Evolutionary conservation across 2,329 filamentous ascomycete species (phyloP), one percentile per base, ranked within the genome.

Genomic region (Diplodia seriata): DNA sequence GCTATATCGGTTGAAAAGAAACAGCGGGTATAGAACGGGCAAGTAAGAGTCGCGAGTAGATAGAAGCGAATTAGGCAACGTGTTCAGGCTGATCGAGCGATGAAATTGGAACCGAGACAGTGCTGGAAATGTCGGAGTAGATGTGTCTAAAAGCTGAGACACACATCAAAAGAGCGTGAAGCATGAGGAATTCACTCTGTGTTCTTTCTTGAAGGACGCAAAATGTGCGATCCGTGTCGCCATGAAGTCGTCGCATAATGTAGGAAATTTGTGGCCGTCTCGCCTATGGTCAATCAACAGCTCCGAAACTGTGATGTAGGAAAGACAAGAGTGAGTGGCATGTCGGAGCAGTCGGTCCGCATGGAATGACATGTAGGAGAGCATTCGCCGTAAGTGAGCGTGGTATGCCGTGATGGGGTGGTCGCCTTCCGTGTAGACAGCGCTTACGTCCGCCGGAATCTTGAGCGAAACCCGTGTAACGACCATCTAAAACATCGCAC

Each of bases 401-500:
- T 53, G 15, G 31, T 53, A 33, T 62, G 57, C 57, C 40, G 26
- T 62, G 18, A 36, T 31, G 43, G 29, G 43, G 31, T 53, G 47
- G 43, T 63, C 31, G 47, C 40, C 23, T 31, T 8, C n/a, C n/a
- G n/a, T 47, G 43, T 20, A 38, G 43, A 14, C 43, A 20, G 7
- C n/a, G n/a, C n/a, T 47, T 11, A 11, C 40, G 47, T 29, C 61
- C 47, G 31, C 61, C 61, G 29, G 29, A 9, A 26, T 51, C 33
- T 9, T 29, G n/a, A 55, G 50, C 23, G 51, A 31, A 29, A 55
- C 31, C 62, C 43, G 36, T 63, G 38, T 51, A 65, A 55, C 47
- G 36, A 65, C 20, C 31, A 65, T 55, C 62, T 33, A 31, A 65
- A 26, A 65, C 62, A 65, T 31, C 50, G 33, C 29, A 26, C 50